Conservation (phyloP, 192 early-diverging fungal genomes). For the Globomyces pollinis-pini region DNA sequence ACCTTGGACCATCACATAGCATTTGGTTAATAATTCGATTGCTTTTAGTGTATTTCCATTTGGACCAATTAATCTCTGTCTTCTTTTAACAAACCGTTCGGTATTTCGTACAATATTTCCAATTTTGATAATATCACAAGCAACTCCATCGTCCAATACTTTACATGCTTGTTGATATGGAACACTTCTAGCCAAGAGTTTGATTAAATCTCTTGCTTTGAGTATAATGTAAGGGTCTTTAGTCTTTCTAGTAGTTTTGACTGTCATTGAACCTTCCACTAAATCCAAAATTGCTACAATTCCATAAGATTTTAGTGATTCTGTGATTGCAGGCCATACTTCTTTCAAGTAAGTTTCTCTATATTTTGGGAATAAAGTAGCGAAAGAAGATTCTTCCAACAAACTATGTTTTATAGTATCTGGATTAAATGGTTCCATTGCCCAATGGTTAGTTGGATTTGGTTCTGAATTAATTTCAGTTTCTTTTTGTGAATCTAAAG, state of each 20-base stretch:
- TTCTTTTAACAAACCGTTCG: constrained; percentile 94
- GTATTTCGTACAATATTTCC: constrained; percentile 92
- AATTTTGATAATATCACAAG: constrained; percentile 96
- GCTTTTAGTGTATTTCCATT: constrained; percentile 76
- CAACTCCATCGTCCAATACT: constrained; percentile 84
- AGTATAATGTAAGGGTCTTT: constrained; percentile 91
- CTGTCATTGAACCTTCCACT: constrained; percentile 96
- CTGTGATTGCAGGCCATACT: constrained; percentile 83
- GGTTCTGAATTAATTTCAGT: no score
- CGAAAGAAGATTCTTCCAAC: constrained; percentile 92
- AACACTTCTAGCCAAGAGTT: constrained; percentile 87
- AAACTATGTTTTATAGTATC: constrained; percentile 66
- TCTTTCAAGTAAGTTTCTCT: constrained; percentile 88
- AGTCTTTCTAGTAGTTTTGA: constrained; percentile 92
- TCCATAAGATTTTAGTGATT: constrained; percentile 75
- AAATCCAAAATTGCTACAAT: constrained; percentile 85
- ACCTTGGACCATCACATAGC: constrained; percentile 98
- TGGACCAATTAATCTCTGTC: constrained; percentile 90
- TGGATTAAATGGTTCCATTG: constrained; percentile 76
- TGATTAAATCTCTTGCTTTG: constrained; percentile 91
- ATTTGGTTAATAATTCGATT: constrained; percentile 88
- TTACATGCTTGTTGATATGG: constrained; percentile 87
- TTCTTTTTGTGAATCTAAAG: no score
- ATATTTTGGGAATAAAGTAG: constrained; percentile 97
- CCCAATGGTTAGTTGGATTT: constrained; percentile 90